Base-by-base conservation (phyloP, 331 rosid species). In the Acacia pycnantha region DNA sequence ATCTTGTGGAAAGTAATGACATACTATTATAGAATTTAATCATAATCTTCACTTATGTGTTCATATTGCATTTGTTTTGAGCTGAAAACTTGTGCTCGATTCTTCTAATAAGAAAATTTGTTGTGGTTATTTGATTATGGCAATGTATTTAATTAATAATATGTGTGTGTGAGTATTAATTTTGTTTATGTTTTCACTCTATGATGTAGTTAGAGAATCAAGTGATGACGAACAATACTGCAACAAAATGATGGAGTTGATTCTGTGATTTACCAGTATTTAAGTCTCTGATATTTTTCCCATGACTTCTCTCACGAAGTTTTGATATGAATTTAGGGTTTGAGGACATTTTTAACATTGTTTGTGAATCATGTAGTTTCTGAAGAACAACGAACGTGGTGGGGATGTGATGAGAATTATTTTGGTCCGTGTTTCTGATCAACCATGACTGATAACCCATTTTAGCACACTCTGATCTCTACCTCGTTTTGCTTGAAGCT, bases 221-320 rank as follows among this genome's bases (percentile, higher is more conserved):
- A 29, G 54, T 75, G 79, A 58, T 75, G 79, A 76, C 5, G 6
- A 40, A 58, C 16, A 56, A 33, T 26, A 76, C 70, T 76, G 79
- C 79, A 76, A 76, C 79, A 76, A 58, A 58, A 76, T 76, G 79
- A 76, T 47, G 79, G 79, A 22, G 58, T 76, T n/a, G 19, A 37
- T 76, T 40, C 70, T 56, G 18, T 56, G 70, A 58, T 58, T 58
- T 76, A 76, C 79, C 31, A 40, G 70, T 40, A 76, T 76, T 62
- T 27, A 62, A 62, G 21, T 76, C 70, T 50, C 79, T 76, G 79
- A 58, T 76, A 70, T 40, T 56, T 50, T 76, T 18, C 24, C n/a
- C 53, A 6, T 5, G 43, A 24, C 9, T 35, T 56, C 10, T 54
- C 35, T 5, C 54, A 19, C 11, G 12, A n/a, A 1, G n/a, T 24